Evolutionary conservation across 2,329 filamentous ascomycete species (phyloP).

Genomic region (Parafenestella ontariensis): DNA sequence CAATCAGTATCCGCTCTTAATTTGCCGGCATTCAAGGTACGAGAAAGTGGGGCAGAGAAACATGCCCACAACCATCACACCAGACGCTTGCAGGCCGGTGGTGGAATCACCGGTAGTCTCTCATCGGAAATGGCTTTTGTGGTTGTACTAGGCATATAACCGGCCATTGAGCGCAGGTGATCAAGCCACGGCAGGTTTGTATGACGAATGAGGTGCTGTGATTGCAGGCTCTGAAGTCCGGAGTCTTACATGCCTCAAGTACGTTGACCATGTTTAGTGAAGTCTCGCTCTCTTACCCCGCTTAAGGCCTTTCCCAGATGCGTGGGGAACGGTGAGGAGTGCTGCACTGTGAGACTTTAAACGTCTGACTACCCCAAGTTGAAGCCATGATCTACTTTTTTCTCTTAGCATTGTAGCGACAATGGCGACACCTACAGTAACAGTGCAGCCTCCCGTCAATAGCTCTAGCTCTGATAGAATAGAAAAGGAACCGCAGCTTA

Average conservation of each 20-base stretch:
- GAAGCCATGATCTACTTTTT: no score
- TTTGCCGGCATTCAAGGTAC: background rate
- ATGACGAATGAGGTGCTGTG: background rate
- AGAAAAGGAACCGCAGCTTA: conserved; percentile 24
- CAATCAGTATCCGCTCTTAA: background rate
- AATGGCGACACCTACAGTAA: conserved; percentile 6
- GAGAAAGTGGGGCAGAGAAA: background rate
- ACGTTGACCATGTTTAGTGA: background rate
- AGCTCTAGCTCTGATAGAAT: conserved; percentile 23
- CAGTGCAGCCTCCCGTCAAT: conserved; percentile 3
- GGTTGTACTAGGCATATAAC: background rate
- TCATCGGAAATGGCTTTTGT: background rate
- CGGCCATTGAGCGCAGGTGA: background rate
- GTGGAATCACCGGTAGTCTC: background rate
- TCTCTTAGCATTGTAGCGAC: background rate
- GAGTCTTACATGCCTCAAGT: background rate
- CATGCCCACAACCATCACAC: background rate
- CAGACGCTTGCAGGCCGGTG: background rate
- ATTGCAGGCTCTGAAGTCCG: background rate
- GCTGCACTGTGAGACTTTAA: background rate
- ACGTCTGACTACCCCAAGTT: background rate
- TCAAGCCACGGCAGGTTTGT: background rate
- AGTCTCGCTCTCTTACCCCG: background rate
- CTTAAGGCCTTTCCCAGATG: background rate
- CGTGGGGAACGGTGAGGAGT: background rate